Evolutionary conservation across 768 basidiomycete species (phyloP).

Genomic region (Guyanaporus albipodus): DNA sequence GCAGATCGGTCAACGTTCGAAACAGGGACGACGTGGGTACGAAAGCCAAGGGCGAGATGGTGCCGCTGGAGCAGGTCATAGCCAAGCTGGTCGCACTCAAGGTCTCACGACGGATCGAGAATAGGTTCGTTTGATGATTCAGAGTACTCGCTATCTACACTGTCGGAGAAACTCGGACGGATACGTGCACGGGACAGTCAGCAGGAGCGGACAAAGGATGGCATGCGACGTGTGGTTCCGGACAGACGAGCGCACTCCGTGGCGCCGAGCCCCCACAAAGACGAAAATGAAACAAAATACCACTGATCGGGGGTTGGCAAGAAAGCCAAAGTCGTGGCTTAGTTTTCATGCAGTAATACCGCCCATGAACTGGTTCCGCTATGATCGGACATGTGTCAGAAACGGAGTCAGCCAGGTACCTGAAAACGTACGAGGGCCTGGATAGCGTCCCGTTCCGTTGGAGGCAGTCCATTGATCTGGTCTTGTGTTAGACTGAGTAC

Average conservation of each 20-base stretch:
- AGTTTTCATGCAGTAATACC: conserved; percentile 25
- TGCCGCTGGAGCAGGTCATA: conserved; percentile 66
- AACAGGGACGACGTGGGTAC: conserved; percentile 92
- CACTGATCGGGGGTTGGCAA: not conserved
- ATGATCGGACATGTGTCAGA: not conserved
- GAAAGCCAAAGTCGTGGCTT: no score
- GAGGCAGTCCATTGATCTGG: conserved; percentile 79
- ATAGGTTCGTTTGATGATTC: conserved; percentile 41
- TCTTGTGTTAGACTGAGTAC: conserved; percentile 78
- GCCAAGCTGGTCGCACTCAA: conserved; percentile 73
- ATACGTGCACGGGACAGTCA: not conserved
- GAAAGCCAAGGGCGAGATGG: conserved; percentile 75
- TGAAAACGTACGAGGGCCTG: conserved; percentile 62
- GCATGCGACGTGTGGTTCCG: no score
- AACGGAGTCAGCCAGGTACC: not conserved
- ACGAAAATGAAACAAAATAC: not conserved
- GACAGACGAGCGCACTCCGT: no score
- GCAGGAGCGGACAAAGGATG: no score
- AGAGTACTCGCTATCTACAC: conserved; percentile 9
- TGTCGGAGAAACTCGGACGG: not conserved
- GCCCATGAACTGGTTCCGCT: conserved; percentile 36
- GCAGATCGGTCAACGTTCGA: conserved; percentile 87
- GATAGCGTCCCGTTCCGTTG: conserved; percentile 74
- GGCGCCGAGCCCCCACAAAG: no score
- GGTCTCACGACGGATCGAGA: conserved; percentile 47